These are phyloP conservation scores for Pelargonium australe DNA, from an alignment of 441 rosid genomes.

Conservation along the genomic window DNA sequence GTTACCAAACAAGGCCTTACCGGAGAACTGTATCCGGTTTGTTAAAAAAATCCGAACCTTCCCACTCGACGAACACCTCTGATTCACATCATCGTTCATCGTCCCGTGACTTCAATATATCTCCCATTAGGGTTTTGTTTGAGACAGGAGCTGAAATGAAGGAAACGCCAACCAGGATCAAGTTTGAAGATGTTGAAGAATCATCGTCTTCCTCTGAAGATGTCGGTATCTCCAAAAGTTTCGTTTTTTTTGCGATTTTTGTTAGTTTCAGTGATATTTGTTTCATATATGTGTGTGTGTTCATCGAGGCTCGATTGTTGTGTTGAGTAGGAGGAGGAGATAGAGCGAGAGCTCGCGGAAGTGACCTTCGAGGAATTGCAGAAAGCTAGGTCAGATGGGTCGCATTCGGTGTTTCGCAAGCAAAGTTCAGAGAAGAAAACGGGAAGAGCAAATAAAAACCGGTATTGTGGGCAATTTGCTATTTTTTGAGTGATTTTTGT, in stretches of 20 bases:
- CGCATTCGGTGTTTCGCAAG: slow-evolving; percentile 18
- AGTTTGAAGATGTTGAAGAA: slow-evolving; percentile 22
- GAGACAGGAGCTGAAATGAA: no score
- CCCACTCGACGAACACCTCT: no score
- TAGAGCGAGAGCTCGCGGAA: slow-evolving; percentile 23
- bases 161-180: slow-evolving; percentile 21
- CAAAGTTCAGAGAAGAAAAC: slow-evolving; percentile 16
- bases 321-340: slow-evolving; percentile 21
- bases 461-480: slow-evolving; percentile 17
- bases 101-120: no score
- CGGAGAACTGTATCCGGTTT: no score
- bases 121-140: no score
- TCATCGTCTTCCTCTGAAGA: slow-evolving; percentile 20
- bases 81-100: no score
- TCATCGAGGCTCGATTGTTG: neutral
- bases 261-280: no score
- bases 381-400: slow-evolving; percentile 25
- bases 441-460: slow-evolving; percentile 43
- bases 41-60: no score
- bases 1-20: no score
- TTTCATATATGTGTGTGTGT: neutral
- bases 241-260: neutral
- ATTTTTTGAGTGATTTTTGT: no score
- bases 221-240: neutral
- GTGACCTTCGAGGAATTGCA: slow-evolving; percentile 27